Percentiles rank a stretch among this genome's conserved stretches.
phyloP scores from a whole-genome alignment of 2,329 filamentous ascomycete genomes.

The Venturia oleaginea region DNA sequence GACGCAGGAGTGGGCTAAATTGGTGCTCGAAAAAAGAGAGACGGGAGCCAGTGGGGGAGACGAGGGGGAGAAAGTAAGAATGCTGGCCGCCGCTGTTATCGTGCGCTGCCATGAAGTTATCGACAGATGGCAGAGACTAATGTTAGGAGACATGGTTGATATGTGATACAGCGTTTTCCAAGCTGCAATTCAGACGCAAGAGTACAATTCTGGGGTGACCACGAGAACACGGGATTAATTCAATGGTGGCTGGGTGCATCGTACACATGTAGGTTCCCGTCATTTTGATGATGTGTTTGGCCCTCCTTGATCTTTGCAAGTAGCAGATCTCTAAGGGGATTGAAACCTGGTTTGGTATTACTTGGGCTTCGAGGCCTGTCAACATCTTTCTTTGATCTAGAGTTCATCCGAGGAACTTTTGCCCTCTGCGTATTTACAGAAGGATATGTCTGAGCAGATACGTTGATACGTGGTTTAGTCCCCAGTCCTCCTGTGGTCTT shows the following conservation, averaged over 20 bases:
- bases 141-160: conserved; percentile 60
- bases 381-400: neutral
- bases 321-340: neutral
- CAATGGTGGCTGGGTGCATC: neutral
- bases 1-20: conserved; percentile 75
- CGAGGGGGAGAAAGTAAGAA: conserved; percentile 73
- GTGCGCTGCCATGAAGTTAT: conserved; percentile 73
- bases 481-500: neutral
- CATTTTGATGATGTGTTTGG: neutral
- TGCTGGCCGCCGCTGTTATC: conserved; percentile 66
- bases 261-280: neutral
- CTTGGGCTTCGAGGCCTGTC: neutral
- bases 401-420: neutral
- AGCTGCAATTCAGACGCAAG: neutral
- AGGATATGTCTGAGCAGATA: neutral
- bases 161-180: conserved; percentile 21
- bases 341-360: no score
- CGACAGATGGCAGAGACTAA: conserved; percentile 66
- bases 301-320: neutral
- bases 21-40: conserved; percentile 53
- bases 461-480: neutral
- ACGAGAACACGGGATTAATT: neutral
- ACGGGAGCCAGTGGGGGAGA: conserved; percentile 37
- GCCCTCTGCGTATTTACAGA: neutral
- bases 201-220: neutral